Base-by-base conservation (phyloP, 1,139 yeast genomes). In the Zygoascus meyerae region DNA sequence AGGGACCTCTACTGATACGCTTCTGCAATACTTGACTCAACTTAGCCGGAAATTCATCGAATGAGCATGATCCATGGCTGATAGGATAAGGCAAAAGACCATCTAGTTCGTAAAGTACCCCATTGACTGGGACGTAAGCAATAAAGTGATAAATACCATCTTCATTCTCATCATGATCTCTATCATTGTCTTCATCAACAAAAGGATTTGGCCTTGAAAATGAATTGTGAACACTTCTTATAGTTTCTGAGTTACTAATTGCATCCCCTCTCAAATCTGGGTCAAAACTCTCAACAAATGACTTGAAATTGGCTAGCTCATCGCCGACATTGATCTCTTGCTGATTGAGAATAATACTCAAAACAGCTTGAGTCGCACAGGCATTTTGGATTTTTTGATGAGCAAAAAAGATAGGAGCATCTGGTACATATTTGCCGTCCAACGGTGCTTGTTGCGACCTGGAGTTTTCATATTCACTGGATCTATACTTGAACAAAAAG, bases 331-430 rank as follows among this genome's bases (percentile, higher is more conserved):
- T 69, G 14, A 78, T 52, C 15, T 68, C 69, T 2, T 64, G 62
- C 48, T 73, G 71, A 53, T 73, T 73, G 51, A 82, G 59, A 45
- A 82, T 64, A 10, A 80, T 64, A 49, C 81, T 79, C 48, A 82
- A 65, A n/a, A 82, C 81, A 0, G 89, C 89, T 57, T 79, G 86
- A 1, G 89, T 82, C n/a, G 84, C 89, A 63, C 89, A 82, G 1
- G 89, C 86, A 58, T 82, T 80, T 55, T 79, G 81, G 45, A 81
- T 79, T 33, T 78, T 76, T 60, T 82, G 89, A 47, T 73, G 74
- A 5, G 86, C 86, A 60, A 82, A 82, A 60, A 79, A 81, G 1
- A 51, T 51, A 6, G 37, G 40, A 3, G 47, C 46, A 1, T 44
- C 45, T 1, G 54, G 53, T 51, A 74, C 79, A 54, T 72, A 78